Conservation (phyloP, 2,329 filamentous ascomycete species). For the Rutstroemia sp. region DNA sequence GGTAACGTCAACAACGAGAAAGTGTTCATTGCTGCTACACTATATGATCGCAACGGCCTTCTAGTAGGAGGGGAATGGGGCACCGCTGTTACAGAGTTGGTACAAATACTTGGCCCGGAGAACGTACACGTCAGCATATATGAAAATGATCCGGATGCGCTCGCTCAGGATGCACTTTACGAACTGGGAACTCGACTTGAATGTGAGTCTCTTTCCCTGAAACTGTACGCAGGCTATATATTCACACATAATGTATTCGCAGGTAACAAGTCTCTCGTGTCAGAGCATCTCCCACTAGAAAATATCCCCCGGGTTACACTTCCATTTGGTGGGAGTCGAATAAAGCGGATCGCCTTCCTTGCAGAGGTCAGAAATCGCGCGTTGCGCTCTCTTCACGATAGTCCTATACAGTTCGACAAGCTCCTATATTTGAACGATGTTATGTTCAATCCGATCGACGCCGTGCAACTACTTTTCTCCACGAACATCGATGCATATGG, state of each 20-base stretch:
- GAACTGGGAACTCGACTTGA: background rate
- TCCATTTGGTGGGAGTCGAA: background rate
- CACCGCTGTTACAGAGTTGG: background rate
- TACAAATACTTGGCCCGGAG: background rate
- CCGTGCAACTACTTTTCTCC: background rate
- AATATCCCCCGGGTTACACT: background rate
- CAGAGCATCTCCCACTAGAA: background rate
- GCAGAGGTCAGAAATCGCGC: background rate
- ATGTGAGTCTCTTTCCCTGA: background rate
- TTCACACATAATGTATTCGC: background rate
- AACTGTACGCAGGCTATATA: background rate
- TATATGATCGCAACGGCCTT: background rate
- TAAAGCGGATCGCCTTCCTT: background rate
- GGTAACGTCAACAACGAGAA: background rate
- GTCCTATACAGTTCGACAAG: background rate
- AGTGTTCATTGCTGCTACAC: background rate
- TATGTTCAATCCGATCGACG: background rate
- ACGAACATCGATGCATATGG: conserved; percentile 48
- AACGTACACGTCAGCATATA: background rate
- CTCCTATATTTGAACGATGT: background rate
- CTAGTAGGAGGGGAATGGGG: background rate
- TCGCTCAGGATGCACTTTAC: background rate
- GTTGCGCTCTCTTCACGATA: background rate
- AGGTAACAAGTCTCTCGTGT: background rate
- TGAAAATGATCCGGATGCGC: background rate